These are phyloP conservation scores for Paraleonurus japonicus DNA, from an alignment of 257 asterid genomes.

Conservation along the genomic window DNA sequence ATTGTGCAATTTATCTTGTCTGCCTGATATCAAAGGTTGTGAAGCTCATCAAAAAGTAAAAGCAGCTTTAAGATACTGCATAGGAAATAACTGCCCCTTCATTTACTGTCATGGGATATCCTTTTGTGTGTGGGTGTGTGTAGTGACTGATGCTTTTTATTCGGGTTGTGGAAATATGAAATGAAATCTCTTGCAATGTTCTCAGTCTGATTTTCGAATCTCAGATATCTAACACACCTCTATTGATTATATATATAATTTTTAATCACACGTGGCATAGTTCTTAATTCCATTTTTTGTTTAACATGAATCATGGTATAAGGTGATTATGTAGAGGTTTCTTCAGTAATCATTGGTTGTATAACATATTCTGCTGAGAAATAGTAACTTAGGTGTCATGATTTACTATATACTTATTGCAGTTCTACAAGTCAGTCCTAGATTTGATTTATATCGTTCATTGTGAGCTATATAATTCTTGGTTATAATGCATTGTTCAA, in stretches of 20 bases:
- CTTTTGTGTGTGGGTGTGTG: not conserved
- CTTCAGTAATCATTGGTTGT: no score
- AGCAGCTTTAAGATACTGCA: not conserved
- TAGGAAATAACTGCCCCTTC: not conserved
- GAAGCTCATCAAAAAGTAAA: not conserved
- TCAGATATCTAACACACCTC: slow-evolving; percentile 4
- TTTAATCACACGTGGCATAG: not conserved
- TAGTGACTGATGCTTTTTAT: not conserved
- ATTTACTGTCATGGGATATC: not conserved
- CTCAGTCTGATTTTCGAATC: slow-evolving; percentile 4
- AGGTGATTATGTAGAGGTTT: not conserved
- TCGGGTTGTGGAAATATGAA: not conserved
- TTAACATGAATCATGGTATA: slow-evolving; percentile 7
- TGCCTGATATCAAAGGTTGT: not conserved
- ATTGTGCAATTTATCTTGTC: not conserved
- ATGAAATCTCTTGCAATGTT: not conserved
- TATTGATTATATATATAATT: not conserved
- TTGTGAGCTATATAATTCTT: slow-evolving; percentile 4
- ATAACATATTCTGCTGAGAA: slow-evolving; percentile 1
- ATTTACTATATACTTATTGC: not conserved
- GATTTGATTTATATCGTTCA: not conserved
- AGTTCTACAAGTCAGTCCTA: slow-evolving; percentile 15
- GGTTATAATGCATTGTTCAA: not conserved
- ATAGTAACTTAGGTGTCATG: not conserved
- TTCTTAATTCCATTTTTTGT: not conserved